These are phyloP conservation scores for Pelargonium nanum DNA, from an alignment of 345 rosid species.

Conservation along the genomic window DNA sequence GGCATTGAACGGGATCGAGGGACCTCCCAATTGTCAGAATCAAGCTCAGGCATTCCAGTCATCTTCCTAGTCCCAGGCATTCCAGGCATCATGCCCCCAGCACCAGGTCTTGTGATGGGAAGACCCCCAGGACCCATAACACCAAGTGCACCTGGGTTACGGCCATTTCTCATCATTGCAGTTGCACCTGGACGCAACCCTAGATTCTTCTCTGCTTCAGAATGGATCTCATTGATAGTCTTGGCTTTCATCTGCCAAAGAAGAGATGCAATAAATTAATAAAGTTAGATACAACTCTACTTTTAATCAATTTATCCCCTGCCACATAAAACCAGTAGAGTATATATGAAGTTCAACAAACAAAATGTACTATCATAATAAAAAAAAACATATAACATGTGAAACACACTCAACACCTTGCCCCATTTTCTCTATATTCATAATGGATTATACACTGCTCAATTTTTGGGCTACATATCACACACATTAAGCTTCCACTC, in stretches of 20 bases:
- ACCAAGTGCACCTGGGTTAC: constrained; percentile 41
- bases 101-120: constrained; percentile 67
- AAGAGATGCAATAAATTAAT: constrained; percentile 4
- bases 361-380: too few species aligned
- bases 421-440: too few species aligned
- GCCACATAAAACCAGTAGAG: background rate
- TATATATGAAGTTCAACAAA: too few species aligned
- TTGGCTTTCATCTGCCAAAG: constrained; percentile 74
- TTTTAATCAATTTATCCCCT: background rate
- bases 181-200: constrained; percentile 91
- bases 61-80: constrained; percentile 90
- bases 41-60: constrained; percentile 91
- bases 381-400: too few species aligned
- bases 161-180: constrained; percentile 63
- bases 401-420: too few species aligned
- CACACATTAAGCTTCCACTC: too few species aligned
- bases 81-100: constrained; percentile 98
- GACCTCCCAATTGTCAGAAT: constrained; percentile 75
- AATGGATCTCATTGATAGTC: constrained; percentile 82
- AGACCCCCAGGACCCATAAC: constrained; percentile 45
- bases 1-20: constrained; percentile 58
- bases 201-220: constrained; percentile 81
- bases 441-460: too few species aligned
- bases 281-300: background rate
- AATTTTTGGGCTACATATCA: too few species aligned